These are phyloP conservation scores for Pythium monospermum DNA, from an alignment of 352 stramenopile species.

Conservation along the genomic window DNA sequence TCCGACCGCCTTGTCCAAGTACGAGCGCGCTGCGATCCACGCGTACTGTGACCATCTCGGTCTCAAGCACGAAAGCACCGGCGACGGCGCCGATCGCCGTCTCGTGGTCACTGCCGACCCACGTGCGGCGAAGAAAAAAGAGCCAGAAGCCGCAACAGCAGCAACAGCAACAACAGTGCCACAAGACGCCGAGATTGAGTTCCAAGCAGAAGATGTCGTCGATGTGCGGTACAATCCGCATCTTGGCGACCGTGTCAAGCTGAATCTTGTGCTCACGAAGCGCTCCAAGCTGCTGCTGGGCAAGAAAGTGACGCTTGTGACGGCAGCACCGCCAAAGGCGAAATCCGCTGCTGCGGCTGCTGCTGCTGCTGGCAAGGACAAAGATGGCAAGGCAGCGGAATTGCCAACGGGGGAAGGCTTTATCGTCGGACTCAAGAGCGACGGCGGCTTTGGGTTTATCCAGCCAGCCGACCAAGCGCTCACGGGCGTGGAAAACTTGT, in stretches of 20 bases:
- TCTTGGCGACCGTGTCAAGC: conserved; percentile 56
- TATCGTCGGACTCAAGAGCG: conserved; percentile 52
- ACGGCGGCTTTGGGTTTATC: conserved; percentile 78
- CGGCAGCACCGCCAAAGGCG: conserved; percentile 18
- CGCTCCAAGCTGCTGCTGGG: conserved; percentile 63
- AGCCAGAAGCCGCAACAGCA: conserved; percentile 18
- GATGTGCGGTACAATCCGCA: conserved; percentile 67
- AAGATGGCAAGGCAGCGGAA: conserved; percentile 12
- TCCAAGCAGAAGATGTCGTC: conserved; percentile 48
- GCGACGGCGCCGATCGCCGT: conserved; percentile 33
- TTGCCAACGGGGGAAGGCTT: conserved; percentile 45
- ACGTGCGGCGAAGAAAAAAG: conserved; percentile 1
- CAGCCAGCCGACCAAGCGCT: conserved; percentile 35
- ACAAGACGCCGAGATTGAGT: conserved; percentile 31
- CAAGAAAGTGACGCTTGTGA: conserved; percentile 43
- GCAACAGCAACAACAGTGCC: not conserved
- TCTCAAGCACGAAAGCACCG: conserved; percentile 44
- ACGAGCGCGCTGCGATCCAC: conserved; percentile 54
- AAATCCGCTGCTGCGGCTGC: no score
- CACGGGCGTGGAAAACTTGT: conserved; percentile 56
- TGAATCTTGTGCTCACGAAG: conserved; percentile 54
- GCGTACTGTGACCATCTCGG: conserved; percentile 63
- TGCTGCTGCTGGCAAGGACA: no score
- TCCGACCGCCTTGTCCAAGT: conserved; percentile 45
- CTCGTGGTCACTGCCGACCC: conserved; percentile 31